Base-by-base conservation (phyloP, 805 yeast species). In the Cyberlindnera xishuangbannaensis region DNA sequence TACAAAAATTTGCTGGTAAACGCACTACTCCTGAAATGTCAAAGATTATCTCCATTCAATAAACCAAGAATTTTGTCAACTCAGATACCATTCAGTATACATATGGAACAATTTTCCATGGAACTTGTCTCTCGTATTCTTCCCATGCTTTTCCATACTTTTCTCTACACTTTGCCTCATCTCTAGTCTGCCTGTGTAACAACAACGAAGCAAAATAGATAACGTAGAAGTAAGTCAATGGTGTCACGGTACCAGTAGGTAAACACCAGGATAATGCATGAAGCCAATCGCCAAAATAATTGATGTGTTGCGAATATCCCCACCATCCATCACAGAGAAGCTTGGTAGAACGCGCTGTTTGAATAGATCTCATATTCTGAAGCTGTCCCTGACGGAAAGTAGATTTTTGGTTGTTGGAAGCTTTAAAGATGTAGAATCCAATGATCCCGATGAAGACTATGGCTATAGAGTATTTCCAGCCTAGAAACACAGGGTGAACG, bases 291-390 rank as follows among this genome's bases (percentile, higher is more conserved):
- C 98, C 98, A 38, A 88, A 71, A 59, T 92, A 92, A 55, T 92
- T 92, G 53, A 85, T 86, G 57, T 92, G 98, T 46, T 95, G 95
- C 6, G 95, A 78, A 14, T 67, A 57, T 2, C 82, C 83, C 98
- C 98, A 92, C 98, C 97, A 92, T 3, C 97, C 96, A 50, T 86
- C 92, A 34, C 78, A 73, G 28, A 92, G 62, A 43, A 92, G 69
- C 51, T 75, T 83, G 17, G 95, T 80, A 1, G 95, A 95, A 12
- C 82, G 74, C 19, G 70, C 64, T 0, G 97, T 81, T 43, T 73
- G 63, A 39, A 92, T 83, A 34, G 73, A 78, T 41, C 75, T 71
- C 61, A 86, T 62, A 51, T 84, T 77, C 26, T 68, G 59, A 37
- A 87, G 67, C 46, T 80, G 73, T 12, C 95, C 95, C 42, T 73